Base-by-base conservation (phyloP, 192 early-diverging fungal species). In the Backusella circina region DNA sequence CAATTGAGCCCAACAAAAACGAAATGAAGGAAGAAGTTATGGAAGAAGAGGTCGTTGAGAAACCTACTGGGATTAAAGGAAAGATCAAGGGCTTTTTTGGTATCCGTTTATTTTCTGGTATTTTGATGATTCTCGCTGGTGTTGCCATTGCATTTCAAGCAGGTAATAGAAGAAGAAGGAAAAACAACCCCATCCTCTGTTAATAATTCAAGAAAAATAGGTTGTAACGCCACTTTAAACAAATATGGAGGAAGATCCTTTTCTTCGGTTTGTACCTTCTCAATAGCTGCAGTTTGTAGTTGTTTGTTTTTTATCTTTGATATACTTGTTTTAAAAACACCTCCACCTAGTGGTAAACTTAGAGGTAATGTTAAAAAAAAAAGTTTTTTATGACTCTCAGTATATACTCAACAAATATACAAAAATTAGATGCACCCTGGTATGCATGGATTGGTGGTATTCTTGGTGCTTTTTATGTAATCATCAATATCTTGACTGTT, bases 391-490 rank as follows among this genome's bases (percentile, higher is more conserved):
- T n/a, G n/a, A n/a, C n/a, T n/a, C n/a, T n/a, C n/a, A n/a, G n/a
- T n/a, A n/a, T n/a, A n/a, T n/a, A n/a, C n/a, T n/a, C n/a, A n/a
- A n/a, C n/a, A n/a, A n/a, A n/a, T 41, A 15, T 41, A 41, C 13
- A 6, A 47, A 57, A 57, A 26, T 1, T 65, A 76, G 79, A 61
- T 65, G 84, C 86, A 15, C 87, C 89, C 15, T 76, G 78, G 82
- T 90, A 83, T 84, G 72, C 84, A 3, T 88, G 84, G 82, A 72
- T 80, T 6, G 89, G 76, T 41, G 76, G 76, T 13, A 66, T 77
- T 26, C 67, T 77, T 21, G 87, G 87, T 15, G 80, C 86, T 8
- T 75, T 78, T 39, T 88, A 87, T 68, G 89, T 90, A 15, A 86
- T 87, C 64, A 79, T 84, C 16, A 82, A 84, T 31, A 84, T 87